Conservation (phyloP, 352 stramenopile genomes). For the Globisporangium yorkense region DNA sequence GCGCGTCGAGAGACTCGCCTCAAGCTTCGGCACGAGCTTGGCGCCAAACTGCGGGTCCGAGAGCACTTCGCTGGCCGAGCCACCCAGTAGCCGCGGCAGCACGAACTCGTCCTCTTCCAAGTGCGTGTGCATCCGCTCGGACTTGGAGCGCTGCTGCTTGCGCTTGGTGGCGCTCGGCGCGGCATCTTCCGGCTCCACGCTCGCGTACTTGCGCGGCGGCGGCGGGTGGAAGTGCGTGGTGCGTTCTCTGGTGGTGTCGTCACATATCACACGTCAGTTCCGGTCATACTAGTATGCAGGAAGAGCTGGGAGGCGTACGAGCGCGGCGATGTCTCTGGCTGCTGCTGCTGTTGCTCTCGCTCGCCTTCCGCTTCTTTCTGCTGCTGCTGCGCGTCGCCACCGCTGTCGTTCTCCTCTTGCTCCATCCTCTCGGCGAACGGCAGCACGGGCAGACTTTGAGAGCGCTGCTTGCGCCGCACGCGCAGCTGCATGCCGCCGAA, state of each 20-base stretch:
- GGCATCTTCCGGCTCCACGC: slow-evolving; percentile 7
- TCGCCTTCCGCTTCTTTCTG: not conserved
- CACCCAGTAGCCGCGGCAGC: slow-evolving; percentile 44
- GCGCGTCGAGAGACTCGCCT: slow-evolving; percentile 40
- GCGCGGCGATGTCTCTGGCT: slow-evolving; percentile 12
- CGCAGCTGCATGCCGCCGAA: slow-evolving; percentile 34
- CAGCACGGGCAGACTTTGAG: slow-evolving; percentile 31
- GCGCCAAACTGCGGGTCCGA: slow-evolving; percentile 26
- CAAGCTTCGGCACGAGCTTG: slow-evolving; percentile 54
- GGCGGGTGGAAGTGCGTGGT: slow-evolving; percentile 3
- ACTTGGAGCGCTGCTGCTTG: slow-evolving; percentile 26
- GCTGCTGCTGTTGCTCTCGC: not conserved
- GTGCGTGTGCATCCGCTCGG: slow-evolving; percentile 19
- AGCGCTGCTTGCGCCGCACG: slow-evolving; percentile 38
- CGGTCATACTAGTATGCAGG: too few species aligned
- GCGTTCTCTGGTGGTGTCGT: slow-evolving; percentile 9
- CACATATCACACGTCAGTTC: not conserved
- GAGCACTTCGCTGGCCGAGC: slow-evolving; percentile 35
- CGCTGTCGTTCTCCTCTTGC: slow-evolving; percentile 3
- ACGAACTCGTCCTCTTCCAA: slow-evolving; percentile 29
- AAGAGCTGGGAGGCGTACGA: not conserved
- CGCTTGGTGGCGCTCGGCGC: not conserved
- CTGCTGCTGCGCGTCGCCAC: slow-evolving; percentile 1
- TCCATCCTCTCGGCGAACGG: slow-evolving; percentile 12
- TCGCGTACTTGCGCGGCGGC: slow-evolving; percentile 5